phyloP scores from a whole-genome alignment of 1,284 basidiomycete species.

The Kwoniella shivajii region DNA sequence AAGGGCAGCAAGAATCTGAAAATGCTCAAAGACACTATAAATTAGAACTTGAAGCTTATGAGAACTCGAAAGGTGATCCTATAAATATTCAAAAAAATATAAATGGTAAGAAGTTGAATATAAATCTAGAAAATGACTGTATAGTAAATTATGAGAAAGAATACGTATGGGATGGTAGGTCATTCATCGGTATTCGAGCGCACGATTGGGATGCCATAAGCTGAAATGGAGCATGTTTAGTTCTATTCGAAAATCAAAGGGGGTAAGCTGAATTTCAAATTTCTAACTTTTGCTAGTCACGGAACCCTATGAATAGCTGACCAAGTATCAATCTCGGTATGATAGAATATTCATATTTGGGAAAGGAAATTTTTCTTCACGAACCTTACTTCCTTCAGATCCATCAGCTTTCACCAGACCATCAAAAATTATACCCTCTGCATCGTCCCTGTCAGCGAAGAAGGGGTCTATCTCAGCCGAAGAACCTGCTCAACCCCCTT shows the following conservation, averaged over 20 bases:
- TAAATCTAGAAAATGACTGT: slow-evolving; percentile 58
- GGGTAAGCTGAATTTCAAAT: slow-evolving; percentile 32
- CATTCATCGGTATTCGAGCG: neutral
- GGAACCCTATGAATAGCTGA: too few species aligned
- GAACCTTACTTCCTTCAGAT: slow-evolving; percentile 49
- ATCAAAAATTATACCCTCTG: slow-evolving; percentile 22
- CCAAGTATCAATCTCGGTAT: neutral
- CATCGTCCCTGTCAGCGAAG: slow-evolving; percentile 24
- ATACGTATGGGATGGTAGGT: slow-evolving; percentile 73
- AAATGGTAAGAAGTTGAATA: slow-evolving; percentile 59
- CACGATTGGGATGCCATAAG: neutral
- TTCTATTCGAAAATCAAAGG: slow-evolving; percentile 55
- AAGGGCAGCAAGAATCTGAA: slow-evolving; percentile 10
- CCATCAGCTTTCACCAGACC: slow-evolving; percentile 50
- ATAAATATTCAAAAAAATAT: slow-evolving; percentile 20
- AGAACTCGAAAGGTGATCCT: slow-evolving; percentile 14
- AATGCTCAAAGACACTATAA: slow-evolving; percentile 6
- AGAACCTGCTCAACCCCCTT: neutral
- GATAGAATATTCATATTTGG: slow-evolving; percentile 47
- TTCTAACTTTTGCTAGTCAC: neutral
- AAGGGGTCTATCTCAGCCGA: slow-evolving; percentile 1
- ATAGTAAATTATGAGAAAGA: slow-evolving; percentile 56
- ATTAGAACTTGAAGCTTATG: slow-evolving; percentile 19
- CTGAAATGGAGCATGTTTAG: slow-evolving; percentile 22
- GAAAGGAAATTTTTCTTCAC: slow-evolving; percentile 48